phyloP scores from a whole-genome alignment of 139 green algal species.

The Tetradesmus lagerheimii region DNA sequence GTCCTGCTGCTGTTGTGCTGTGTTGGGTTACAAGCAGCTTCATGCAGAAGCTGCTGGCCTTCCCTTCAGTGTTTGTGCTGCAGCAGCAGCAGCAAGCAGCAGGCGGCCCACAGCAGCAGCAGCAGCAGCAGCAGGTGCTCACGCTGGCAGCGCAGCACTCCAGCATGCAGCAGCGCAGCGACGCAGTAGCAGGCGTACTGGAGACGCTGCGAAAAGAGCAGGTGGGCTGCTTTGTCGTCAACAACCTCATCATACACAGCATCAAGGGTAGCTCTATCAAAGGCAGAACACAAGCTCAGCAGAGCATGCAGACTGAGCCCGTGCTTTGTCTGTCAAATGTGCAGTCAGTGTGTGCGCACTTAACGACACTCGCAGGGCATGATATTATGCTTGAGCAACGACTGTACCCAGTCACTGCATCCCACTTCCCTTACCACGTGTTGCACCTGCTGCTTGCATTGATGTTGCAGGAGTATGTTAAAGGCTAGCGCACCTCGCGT shows the following conservation, averaged over 20 bases:
- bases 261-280: too few species aligned
- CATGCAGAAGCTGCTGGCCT: conserved; percentile 56
- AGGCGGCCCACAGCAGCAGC: neutral
- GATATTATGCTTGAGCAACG: conserved; percentile 90
- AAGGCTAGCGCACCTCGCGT: too few species aligned
- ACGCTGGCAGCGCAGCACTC: conserved; percentile 20
- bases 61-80: conserved; percentile 61
- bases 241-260: too few species aligned
- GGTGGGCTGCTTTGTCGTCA: neutral
- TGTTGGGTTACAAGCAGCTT: conserved; percentile 59
- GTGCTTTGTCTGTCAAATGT: too few species aligned
- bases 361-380: conserved; percentile 56
- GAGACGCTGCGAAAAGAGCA: neutral
- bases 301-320: too few species aligned
- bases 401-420: conserved; percentile 92
- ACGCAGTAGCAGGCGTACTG: conserved; percentile 56
- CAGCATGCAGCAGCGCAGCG: conserved; percentile 61
- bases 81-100: neutral
- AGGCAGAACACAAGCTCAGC: too few species aligned
- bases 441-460: neutral
- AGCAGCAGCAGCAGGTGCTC: conserved; percentile 26
- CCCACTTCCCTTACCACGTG: conserved; percentile 50
- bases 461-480: too few species aligned
- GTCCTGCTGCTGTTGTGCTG: neutral
- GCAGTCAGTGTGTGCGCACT: too few species aligned